A percentile compares a stretch with the other conserved stretches of the same genome.
These are phyloP conservation scores for Penicillium italicum DNA, from an alignment of 2,329 filamentous ascomycete species.

Conservation along the genomic window DNA sequence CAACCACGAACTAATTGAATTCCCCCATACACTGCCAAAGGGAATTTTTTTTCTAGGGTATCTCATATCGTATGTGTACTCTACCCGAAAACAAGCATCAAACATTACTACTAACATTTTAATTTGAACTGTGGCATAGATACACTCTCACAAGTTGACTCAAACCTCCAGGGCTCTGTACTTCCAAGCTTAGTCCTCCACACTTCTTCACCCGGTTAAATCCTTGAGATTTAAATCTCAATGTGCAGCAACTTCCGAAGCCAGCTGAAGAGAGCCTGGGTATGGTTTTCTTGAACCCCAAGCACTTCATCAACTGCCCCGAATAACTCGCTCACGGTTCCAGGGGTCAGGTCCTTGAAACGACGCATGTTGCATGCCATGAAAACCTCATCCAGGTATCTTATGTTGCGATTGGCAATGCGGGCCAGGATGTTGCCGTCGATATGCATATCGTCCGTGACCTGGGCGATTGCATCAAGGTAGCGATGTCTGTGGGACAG, in stretches of 20 bases:
- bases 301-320: conserved; percentile 53
- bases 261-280: conserved; percentile 34
- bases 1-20: background rate
- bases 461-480: conserved; percentile 39
- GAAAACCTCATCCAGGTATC: conserved; percentile 33
- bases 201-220: background rate
- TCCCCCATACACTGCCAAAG: background rate
- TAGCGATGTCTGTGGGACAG: conserved; percentile 30
- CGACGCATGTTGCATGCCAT: conserved; percentile 2
- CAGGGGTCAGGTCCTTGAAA: conserved; percentile 5
- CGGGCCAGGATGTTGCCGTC: conserved; percentile 63
- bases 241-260: conserved; percentile 32
- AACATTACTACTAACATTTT: background rate
- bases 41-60: background rate
- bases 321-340: conserved; percentile 36
- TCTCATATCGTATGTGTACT: background rate
- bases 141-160: background rate
- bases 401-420: conserved; percentile 47
- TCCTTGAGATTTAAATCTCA: conserved; percentile 14
- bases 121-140: background rate
- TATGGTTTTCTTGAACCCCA: conserved; percentile 23
- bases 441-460: conserved; percentile 55
- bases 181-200: background rate
- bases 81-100: background rate
- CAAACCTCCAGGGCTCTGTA: background rate